Evolutionary conservation across 2,329 filamentous ascomycete genomes (phyloP), one percentile per base, ranked within the genome.

Genomic region (Onygenales sp.): DNA sequence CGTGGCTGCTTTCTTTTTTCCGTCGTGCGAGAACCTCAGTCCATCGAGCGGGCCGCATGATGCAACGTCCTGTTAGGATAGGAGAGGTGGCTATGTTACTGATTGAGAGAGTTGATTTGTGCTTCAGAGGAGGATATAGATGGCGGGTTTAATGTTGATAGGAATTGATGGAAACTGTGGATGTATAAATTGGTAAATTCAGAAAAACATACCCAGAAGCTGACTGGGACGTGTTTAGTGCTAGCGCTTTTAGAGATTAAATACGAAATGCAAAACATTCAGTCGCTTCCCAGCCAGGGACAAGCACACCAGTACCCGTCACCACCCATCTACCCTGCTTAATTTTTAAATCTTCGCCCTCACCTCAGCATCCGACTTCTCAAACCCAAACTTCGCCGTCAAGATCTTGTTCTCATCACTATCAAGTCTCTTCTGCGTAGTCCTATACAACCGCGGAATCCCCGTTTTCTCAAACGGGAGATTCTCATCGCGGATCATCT

Each of bases 1-100:
- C 1, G 75, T 86, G 1, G 80, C 82, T 7, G 82, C 84, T 0
- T 86, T 84, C 62, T 87, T 83, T 63, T 86, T 85, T 56, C 84
- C 84, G 0, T 72, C 73, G 38, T 72, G 69, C 2, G 60, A 66
- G 2, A 73, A 82, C 11, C 73, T 76, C 4, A 81, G 75, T 54
- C 41, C 55, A 9, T 51, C 59, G 13, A 61, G 57, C 43, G 61
- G 60, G 11, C 56, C 57, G 5, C 35, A 44, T 14, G 57, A 58
- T 57, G 45, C 48, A 9, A 45, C 31, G 13, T n/a, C 44, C 5
- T 57, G 54, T 48, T 57, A 49, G 3, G 5, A 27, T 27, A 27
- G 21, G 5, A 27, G 3, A 27, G 21, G 21, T 27, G 21, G 5
- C 5, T 27, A 27, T 27, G 21, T 27, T 27, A 5, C 5, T 27